phyloP scores from a whole-genome alignment of 2,329 filamentous ascomycete genomes.

The Fusarium caatingaense region DNA sequence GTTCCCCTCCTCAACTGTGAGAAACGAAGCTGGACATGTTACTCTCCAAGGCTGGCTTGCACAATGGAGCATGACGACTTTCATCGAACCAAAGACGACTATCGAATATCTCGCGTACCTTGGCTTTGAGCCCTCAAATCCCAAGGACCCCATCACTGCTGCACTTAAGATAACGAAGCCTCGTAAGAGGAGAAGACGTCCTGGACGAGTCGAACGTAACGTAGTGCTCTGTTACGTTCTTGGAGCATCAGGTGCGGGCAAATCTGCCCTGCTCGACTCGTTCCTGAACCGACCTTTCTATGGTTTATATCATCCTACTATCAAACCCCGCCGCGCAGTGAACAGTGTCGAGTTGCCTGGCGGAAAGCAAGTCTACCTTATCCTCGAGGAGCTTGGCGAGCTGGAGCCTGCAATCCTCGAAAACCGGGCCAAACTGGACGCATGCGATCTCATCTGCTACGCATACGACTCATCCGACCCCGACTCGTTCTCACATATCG shows the following conservation, averaged over 20 bases:
- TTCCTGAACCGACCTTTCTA: conserved; percentile 92
- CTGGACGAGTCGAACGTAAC: conserved; percentile 89
- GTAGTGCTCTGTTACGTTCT: conserved; percentile 95
- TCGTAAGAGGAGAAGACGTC: conserved; percentile 83
- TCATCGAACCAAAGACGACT: conserved; percentile 93
- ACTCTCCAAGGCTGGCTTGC: conserved; percentile 98
- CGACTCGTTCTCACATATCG: conserved; percentile 93
- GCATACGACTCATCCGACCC: conserved; percentile 97
- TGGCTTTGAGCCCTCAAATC: conserved; percentile 85
- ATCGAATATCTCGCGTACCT: conserved; percentile 96
- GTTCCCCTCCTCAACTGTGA: conserved; percentile 93
- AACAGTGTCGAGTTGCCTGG: conserved; percentile 97
- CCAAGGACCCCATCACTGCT: conserved; percentile 80
- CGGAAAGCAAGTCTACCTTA: conserved; percentile 96
- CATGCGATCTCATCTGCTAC: conserved; percentile 94
- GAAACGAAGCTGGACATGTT: conserved; percentile 94
- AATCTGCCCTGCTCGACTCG: conserved; percentile 89
- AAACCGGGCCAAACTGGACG: conserved; percentile 88
- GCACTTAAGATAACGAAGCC: conserved; percentile 94
- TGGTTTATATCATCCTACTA: conserved; percentile 87
- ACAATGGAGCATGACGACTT: conserved; percentile 99
- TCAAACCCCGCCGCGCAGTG: conserved; percentile 91
- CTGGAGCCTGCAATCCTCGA: conserved; percentile 95
- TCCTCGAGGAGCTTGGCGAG: conserved; percentile 93
- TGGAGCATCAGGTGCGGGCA: conserved; percentile 86